These are phyloP conservation scores for Exserohilum rostratum DNA, from an alignment of 2,329 filamentous ascomycete species.

Conservation along the genomic window DNA sequence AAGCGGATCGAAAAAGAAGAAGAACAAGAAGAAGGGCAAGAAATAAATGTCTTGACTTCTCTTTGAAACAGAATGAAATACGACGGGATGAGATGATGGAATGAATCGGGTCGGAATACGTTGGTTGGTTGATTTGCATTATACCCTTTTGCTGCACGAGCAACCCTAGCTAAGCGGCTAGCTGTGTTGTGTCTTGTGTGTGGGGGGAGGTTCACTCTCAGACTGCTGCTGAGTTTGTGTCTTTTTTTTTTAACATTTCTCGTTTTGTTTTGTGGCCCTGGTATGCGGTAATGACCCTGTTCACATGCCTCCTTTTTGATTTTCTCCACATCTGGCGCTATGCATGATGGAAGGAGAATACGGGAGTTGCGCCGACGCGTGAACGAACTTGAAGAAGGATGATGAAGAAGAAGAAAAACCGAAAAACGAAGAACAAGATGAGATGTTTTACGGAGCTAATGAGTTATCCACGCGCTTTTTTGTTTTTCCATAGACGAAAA, in stretches of 20 bases:
- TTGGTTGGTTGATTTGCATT: conserved; percentile 6
- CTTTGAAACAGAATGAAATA: background rate
- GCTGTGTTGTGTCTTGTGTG: conserved; percentile 2
- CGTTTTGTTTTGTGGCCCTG: background rate
- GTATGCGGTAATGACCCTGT: conserved; percentile 1
- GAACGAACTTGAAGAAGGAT: background rate
- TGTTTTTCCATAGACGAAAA: background rate
- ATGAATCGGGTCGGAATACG: conserved; percentile 1
- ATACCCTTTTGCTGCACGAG: conserved; percentile 8
- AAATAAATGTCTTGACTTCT: conserved; percentile 13
- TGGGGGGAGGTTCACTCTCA: conserved; percentile 2
- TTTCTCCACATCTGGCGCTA: background rate
- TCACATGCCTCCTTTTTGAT: background rate
- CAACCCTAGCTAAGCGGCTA: conserved; percentile 3
- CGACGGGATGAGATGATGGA: conserved; percentile 1
- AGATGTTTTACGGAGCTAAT: conserved; percentile 6
- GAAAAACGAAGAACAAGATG: background rate
- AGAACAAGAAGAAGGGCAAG: conserved; percentile 26
- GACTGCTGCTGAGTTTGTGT: conserved; percentile 4
- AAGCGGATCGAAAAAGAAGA: conserved; percentile 18
- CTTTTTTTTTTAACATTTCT: background rate
- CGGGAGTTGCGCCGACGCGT: background rate
- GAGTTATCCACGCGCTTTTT: conserved; percentile 2
- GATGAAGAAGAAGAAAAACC: too few species aligned
- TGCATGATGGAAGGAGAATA: background rate